A percentile compares a stretch with the other conserved stretches of the same genome.
Conservation (phyloP, 2,329 filamentous ascomycete species). For the Fusarium metavorans region DNA sequence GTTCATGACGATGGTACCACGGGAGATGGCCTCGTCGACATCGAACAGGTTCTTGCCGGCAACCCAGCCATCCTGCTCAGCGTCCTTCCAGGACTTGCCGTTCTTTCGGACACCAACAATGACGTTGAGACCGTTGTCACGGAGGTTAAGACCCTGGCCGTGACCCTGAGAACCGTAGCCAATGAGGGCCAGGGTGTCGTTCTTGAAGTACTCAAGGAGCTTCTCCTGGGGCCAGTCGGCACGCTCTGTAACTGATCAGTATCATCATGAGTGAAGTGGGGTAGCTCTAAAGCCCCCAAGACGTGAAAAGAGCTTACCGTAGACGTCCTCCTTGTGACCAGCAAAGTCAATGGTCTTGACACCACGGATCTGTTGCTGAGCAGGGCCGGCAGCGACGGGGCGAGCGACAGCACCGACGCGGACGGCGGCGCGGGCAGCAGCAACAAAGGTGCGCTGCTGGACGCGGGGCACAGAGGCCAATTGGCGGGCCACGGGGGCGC, state of each 20-base stretch:
- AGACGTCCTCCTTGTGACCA: slow-evolving; percentile 93
- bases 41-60: slow-evolving; percentile 99
- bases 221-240: slow-evolving; percentile 99
- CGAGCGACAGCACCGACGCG: slow-evolving; percentile 66
- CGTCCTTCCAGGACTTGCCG: slow-evolving; percentile 98
- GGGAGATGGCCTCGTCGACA: slow-evolving; percentile 93
- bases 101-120: slow-evolving; percentile 99
- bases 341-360: slow-evolving; percentile 99
- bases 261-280: not conserved
- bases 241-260: slow-evolving; percentile 76
- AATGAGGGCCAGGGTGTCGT: slow-evolving; percentile 98
- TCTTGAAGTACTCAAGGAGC: slow-evolving; percentile 99
- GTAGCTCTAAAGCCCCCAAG: not conserved
- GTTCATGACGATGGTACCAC: slow-evolving; percentile 98
- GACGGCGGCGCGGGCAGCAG: slow-evolving; percentile 68
- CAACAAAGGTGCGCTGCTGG: slow-evolving; percentile 73
- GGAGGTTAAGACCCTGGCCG: slow-evolving; percentile 99
- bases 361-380: slow-evolving; percentile 83
- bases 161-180: slow-evolving; percentile 98
- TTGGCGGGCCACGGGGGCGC: slow-evolving; percentile 73
- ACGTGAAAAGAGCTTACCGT: slow-evolving; percentile 68
- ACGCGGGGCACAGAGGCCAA: slow-evolving; percentile 66
- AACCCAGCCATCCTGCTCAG: slow-evolving; percentile 96
- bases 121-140: slow-evolving; percentile 99
- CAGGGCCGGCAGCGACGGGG: slow-evolving; percentile 61